phyloP scores from a whole-genome alignment of 2,329 filamentous ascomycete genomes.

The Parastagonospora avenae region DNA sequence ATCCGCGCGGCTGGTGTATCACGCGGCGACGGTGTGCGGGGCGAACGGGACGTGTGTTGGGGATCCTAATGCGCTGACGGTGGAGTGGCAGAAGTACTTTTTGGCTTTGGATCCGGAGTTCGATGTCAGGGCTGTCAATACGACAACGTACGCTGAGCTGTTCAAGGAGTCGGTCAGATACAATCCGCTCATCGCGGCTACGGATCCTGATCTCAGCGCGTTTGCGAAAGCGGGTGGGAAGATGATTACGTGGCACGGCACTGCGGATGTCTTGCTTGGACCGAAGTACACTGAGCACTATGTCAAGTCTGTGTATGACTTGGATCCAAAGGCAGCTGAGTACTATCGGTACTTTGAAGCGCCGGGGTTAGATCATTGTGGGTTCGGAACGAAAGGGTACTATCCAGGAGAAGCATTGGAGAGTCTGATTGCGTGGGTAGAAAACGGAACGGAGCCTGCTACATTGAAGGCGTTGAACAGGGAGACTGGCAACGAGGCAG shows the following conservation, averaged over 20 bases:
- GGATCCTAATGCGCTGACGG: conserved; percentile 4
- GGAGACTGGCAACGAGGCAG: conserved; percentile 1
- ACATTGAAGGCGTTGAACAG: not conserved
- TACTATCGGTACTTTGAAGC: conserved; percentile 41
- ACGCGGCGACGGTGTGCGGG: not conserved
- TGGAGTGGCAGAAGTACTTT: not conserved
- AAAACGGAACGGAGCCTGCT: conserved; percentile 27
- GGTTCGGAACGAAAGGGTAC: conserved; percentile 19
- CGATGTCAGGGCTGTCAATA: conserved; percentile 9
- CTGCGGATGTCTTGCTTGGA: conserved; percentile 18
- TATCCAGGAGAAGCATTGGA: conserved; percentile 27
- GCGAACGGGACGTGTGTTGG: conserved; percentile 14
- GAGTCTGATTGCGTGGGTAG: conserved; percentile 35
- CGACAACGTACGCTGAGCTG: conserved; percentile 7
- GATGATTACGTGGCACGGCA: conserved; percentile 27
- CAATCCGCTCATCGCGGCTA: conserved; percentile 15
- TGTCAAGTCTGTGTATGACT: conserved; percentile 15
- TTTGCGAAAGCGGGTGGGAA: conserved; percentile 28
- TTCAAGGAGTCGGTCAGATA: conserved; percentile 15
- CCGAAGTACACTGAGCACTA: conserved; percentile 18
- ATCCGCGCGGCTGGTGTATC: conserved; percentile 4
- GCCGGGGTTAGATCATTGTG: conserved; percentile 37
- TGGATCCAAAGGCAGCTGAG: conserved; percentile 16
- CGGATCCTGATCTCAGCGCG: conserved; percentile 9
- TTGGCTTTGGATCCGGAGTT: conserved; percentile 9